Conservation (phyloP, 495 filamentous ascomycete species). For the Entonaema liquescens region DNA sequence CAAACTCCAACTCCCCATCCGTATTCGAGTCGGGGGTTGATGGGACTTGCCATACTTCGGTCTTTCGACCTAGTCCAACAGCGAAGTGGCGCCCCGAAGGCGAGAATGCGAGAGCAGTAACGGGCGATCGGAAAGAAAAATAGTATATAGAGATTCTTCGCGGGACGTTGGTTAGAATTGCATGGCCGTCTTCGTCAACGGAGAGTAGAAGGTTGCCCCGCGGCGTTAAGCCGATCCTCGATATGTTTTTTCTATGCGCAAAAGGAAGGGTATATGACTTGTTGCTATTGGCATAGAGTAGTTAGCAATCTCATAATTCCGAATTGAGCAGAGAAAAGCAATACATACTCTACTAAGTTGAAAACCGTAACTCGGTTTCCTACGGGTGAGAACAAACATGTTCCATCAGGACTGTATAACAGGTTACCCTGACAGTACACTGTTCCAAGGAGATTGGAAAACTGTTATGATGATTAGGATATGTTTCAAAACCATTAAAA, state of each 20-base stretch:
- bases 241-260: slow-evolving; percentile 91
- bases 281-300: slow-evolving; percentile 66
- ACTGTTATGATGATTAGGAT: slow-evolving; percentile 59
- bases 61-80: slow-evolving; percentile 80
- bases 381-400: slow-evolving; percentile 93
- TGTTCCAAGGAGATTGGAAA: slow-evolving; percentile 94
- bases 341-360: slow-evolving; percentile 87
- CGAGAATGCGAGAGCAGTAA: slow-evolving; percentile 89
- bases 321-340: background rate
- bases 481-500: background rate
- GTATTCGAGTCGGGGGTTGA: slow-evolving; percentile 78
- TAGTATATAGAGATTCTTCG: slow-evolving; percentile 87
- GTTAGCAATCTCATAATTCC: slow-evolving; percentile 33
- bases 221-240: slow-evolving; percentile 85
- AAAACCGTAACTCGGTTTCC: slow-evolving; percentile 96
- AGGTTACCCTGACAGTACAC: slow-evolving; percentile 98
- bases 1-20: slow-evolving; percentile 90
- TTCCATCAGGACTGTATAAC: slow-evolving; percentile 95
- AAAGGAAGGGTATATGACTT: slow-evolving; percentile 96
- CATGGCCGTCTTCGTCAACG: slow-evolving; percentile 91
- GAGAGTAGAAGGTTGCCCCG: slow-evolving; percentile 90
- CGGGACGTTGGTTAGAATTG: slow-evolving; percentile 87
- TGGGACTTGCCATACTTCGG: slow-evolving; percentile 96
- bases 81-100: slow-evolving; percentile 91
- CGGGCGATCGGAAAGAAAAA: slow-evolving; percentile 87